phyloP scores from a whole-genome alignment of 2,329 filamentous ascomycete genomes.

The Nemania sp. region DNA sequence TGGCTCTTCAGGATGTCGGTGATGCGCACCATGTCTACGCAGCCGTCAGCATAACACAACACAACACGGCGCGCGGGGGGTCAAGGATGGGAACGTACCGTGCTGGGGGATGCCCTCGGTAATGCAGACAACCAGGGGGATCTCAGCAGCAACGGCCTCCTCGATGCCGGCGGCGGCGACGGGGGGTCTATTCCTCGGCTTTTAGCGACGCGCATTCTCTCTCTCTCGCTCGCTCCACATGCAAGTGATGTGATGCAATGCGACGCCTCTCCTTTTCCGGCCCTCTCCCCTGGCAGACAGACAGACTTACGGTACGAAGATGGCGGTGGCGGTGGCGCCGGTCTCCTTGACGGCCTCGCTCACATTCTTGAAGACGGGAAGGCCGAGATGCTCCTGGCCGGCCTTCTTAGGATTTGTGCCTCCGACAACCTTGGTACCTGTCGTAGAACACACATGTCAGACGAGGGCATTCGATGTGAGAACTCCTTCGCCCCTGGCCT shows the following conservation, averaged over 20 bases:
- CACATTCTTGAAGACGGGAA: conserved; percentile 91
- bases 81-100: conserved; percentile 59
- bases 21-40: conserved; percentile 94
- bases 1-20: conserved; percentile 98
- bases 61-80: neutral
- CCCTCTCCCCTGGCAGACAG: too few relatives aligned
- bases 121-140: conserved; percentile 94
- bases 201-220: conserved; percentile 10
- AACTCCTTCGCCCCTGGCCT: neutral
- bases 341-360: conserved; percentile 86
- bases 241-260: too few relatives aligned
- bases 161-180: conserved; percentile 94
- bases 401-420: conserved; percentile 99
- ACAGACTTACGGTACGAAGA: conserved; percentile 84
- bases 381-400: conserved; percentile 83
- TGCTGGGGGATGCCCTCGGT: conserved; percentile 98
- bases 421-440: conserved; percentile 95
- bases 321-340: conserved; percentile 86
- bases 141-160: conserved; percentile 91
- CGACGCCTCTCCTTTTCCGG: neutral
- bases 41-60: conserved; percentile 12
- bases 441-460: conserved; percentile 39
- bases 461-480: conserved; percentile 17
- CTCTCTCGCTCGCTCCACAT: too few relatives aligned
- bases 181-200: conserved; percentile 68